Evolutionary conservation across 768 basidiomycete genomes (phyloP).

Genomic region (Chalciporus chontae): DNA sequence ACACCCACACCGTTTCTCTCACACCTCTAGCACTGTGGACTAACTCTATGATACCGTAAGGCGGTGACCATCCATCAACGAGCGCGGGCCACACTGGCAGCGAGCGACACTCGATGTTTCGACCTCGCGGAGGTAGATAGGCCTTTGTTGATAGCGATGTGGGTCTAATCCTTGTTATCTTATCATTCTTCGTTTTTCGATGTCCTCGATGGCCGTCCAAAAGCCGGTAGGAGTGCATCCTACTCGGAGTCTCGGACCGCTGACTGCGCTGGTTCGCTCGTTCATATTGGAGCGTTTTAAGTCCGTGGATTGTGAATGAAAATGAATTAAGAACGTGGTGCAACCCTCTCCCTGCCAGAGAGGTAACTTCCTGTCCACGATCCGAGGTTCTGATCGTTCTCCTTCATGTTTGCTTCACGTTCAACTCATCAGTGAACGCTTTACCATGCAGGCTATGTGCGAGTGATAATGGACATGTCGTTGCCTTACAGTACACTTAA

Average conservation of each 20-base stretch:
- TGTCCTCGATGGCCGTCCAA: slow-evolving; percentile 19
- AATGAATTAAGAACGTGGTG: neutral
- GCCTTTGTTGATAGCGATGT: slow-evolving; percentile 8
- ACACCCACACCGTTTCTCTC: neutral
- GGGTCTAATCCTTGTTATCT: slow-evolving; percentile 18
- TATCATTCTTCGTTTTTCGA: slow-evolving; percentile 18
- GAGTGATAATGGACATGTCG: slow-evolving; percentile 1
- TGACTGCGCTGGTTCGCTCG: slow-evolving; percentile 8
- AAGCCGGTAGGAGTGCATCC: slow-evolving; percentile 6
- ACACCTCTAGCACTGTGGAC: neutral
- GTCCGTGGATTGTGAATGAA: neutral
- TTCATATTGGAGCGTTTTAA: neutral
- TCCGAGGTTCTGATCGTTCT: neutral
- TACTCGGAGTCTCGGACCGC: neutral
- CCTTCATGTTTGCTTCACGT: neutral
- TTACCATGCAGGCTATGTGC: slow-evolving; percentile 1
- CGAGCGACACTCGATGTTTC: neutral
- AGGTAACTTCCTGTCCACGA: neutral
- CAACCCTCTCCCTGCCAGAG: neutral
- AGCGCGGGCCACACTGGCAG: neutral
- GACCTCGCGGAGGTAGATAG: slow-evolving; percentile 23
- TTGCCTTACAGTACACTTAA: neutral
- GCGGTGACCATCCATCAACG: slow-evolving; percentile 4
- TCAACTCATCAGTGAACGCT: slow-evolving; percentile 19
- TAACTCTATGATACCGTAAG: slow-evolving; percentile 3